Base-by-base conservation (phyloP, 148 eudicot genomes). In the Cornus controversa region DNA sequence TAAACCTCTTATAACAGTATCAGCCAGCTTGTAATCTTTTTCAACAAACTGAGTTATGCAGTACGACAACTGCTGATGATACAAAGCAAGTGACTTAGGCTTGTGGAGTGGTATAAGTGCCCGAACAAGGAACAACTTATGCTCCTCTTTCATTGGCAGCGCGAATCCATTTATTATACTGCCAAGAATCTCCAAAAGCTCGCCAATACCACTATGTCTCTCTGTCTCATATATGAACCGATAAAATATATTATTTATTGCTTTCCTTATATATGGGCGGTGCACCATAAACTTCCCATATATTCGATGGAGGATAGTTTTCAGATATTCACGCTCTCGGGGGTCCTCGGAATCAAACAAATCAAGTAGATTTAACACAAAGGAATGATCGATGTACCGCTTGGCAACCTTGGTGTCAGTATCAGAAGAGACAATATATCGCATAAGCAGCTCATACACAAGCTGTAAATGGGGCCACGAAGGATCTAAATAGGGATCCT, bases 111-210 rank as follows among this genome's bases (percentile, higher is more conserved):
- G 93, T 73, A 90, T 88, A 68, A 90, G 78, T 18, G 91, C 91
- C 36, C 93, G 85, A 77, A 86, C 86, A 77, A 90, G 91, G 67
- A 89, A 89, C 83, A 89, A 79, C 80, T 85, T 89, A 58, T 89
- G 92, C 80, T 89, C 92, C 79, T 89, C 93, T 71, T 90, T 90
- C 93, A 90, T 90, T 6, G 93, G 93, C 82, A 90, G 76, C 26
- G 93, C 91, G 83, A 90, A 90, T 72, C 93, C 93, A 77, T 90
- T 90, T 36, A 90, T 90, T 62, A 87, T 89, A 74, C 90, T 87
- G 28, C 92, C 92, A 67, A 89, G 85, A 78, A 89, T 89, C 86
- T 89, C 92, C 82, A 89, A 67, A 76, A 89, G 86, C 78, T 89
- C 90, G 66, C 84, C 87, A 69, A 89, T 78, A 10, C 92, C 92